Conservation (phyloP, 169 alveolate species). For the Cryptosporidium meleagridis region DNA sequence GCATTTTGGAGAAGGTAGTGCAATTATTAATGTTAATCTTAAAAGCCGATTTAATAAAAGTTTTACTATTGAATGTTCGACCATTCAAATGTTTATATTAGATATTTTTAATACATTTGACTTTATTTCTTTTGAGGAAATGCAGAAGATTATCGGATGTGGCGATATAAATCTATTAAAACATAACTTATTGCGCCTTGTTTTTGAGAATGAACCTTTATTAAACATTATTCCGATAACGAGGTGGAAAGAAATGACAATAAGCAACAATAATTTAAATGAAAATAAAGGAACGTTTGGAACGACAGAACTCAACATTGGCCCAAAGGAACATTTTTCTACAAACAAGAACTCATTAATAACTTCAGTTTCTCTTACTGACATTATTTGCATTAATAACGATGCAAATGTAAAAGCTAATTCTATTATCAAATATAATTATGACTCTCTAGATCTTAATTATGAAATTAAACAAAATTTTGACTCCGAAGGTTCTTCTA, state of each 20-base stretch:
- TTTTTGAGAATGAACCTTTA: constrained; percentile 9
- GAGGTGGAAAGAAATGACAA: neutral
- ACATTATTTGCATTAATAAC: constrained; percentile 16
- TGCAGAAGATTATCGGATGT: constrained; percentile 26
- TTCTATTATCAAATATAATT: neutral
- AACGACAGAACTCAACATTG: neutral
- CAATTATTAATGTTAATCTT: constrained; percentile 6
- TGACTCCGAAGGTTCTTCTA: neutral
- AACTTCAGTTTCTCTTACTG: neutral
- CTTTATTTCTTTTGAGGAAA: constrained; percentile 47
- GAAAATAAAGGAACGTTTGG: constrained; percentile 7
- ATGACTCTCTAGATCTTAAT: neutral
- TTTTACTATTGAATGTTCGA: constrained; percentile 46
- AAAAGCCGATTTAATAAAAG: neutral
- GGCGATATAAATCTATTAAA: constrained; percentile 27
- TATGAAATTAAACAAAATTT: neutral
- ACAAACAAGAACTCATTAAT: neutral
- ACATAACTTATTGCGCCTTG: constrained; percentile 18
- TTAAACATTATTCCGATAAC: constrained; percentile 10
- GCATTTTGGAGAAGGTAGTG: constrained; percentile 56
- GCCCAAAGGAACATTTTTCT: neutral
- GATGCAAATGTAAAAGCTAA: neutral
- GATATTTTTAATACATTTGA: constrained; percentile 48
- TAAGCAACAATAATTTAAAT: neutral
- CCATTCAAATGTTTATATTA: constrained; percentile 57